phyloP scores from a whole-genome alignment of 139 green algal species.

The Chlamydomonas schloesseri region DNA sequence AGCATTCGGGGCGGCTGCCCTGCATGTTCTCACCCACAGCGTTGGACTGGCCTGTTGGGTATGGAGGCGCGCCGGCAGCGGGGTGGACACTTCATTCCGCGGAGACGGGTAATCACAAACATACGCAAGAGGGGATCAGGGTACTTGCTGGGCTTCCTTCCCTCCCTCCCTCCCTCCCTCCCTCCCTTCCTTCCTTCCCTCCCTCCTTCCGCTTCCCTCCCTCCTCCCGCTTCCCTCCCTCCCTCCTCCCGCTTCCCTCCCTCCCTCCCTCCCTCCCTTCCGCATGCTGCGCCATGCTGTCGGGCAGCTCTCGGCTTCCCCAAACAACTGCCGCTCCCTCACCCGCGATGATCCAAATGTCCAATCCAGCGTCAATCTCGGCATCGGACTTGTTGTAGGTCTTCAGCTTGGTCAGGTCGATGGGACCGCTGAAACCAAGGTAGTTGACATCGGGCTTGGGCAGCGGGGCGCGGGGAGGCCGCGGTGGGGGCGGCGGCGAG shows the following conservation, averaged over 20 bases:
- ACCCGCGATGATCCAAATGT: conserved; percentile 22
- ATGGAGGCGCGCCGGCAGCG: too few species aligned
- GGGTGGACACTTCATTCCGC: too few species aligned
- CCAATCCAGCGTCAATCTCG: not conserved
- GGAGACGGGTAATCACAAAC: too few species aligned
- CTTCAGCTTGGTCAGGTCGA: not conserved
- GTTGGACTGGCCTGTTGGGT: conserved; percentile 20
- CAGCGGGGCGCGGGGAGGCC: not conserved
- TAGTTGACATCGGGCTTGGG: not conserved
- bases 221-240: too few species aligned
- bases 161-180: too few species aligned
- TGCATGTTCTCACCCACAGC: not conserved
- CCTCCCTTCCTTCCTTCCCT: too few species aligned
- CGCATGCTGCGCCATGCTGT: too few species aligned
- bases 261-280: too few species aligned
- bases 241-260: too few species aligned
- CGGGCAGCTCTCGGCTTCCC: not conserved
- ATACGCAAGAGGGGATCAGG: too few species aligned
- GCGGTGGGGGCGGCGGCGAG: not conserved
- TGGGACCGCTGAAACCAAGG: not conserved
- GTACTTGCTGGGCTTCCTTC: too few species aligned
- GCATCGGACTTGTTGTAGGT: not conserved
- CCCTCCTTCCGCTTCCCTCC: too few species aligned
- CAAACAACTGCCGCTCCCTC: not conserved
- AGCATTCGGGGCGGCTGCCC: not conserved